Evolutionary conservation across 2,329 filamentous ascomycete species (phyloP).

Genomic region (Dothistroma septosporum): DNA sequence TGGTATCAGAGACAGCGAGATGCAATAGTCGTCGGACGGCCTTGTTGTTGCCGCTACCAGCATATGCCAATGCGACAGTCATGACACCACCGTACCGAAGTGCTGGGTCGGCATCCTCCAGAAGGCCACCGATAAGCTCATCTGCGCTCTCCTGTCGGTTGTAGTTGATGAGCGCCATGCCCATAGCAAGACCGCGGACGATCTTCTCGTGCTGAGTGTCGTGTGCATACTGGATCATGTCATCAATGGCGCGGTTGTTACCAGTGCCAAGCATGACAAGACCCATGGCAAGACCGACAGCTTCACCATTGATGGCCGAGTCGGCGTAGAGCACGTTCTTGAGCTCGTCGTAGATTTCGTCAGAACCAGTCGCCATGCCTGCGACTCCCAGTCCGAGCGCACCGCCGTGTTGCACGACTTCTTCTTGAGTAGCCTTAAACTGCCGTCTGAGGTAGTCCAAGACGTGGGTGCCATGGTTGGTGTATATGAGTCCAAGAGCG

Average conservation of each 20-base stretch:
- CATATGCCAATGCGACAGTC: constrained; percentile 97
- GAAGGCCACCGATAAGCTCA: constrained; percentile 85
- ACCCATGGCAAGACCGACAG: constrained; percentile 92
- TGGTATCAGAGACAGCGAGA: constrained; percentile 95
- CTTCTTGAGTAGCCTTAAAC: constrained; percentile 72
- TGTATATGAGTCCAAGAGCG: constrained; percentile 91
- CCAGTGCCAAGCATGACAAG: constrained; percentile 98
- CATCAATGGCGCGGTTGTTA: constrained; percentile 85
- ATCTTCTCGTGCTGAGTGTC: constrained; percentile 99
- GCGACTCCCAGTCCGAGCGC: constrained; percentile 93
- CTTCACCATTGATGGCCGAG: constrained; percentile 94
- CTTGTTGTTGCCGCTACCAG: constrained; percentile 96
- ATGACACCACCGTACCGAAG: constrained; percentile 96
- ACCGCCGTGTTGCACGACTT: constrained; percentile 95
- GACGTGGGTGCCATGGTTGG: constrained; percentile 92
- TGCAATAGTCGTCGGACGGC: constrained; percentile 93
- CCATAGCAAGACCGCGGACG: constrained; percentile 87
- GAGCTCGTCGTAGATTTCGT: constrained; percentile 85
- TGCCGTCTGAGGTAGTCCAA: constrained; percentile 72
- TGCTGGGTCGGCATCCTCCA: constrained; percentile 90
- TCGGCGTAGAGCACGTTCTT: constrained; percentile 86
- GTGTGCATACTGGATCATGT: constrained; percentile 97
- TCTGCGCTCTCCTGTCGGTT: constrained; percentile 91
- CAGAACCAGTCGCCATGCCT: constrained; percentile 92
- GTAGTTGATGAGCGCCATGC: constrained; percentile 98